These are phyloP conservation scores for Penicillium lagena DNA, from an alignment of 495 filamentous ascomycete genomes.

Conservation along the genomic window DNA sequence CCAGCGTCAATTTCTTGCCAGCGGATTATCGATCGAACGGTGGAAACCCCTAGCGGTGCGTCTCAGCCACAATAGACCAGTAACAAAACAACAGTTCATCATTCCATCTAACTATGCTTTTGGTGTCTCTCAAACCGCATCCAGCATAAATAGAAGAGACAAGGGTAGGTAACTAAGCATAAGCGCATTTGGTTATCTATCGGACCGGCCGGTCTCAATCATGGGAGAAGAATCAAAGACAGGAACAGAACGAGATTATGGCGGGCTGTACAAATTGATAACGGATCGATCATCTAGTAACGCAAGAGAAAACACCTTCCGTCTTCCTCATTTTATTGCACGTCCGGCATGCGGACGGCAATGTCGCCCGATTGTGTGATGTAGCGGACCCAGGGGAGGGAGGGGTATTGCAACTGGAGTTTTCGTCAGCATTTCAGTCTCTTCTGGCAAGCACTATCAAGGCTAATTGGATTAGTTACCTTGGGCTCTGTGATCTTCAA, in stretches of 20 bases:
- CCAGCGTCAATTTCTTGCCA: too few species aligned
- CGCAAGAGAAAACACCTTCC: neutral
- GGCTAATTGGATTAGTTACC: conserved; percentile 41
- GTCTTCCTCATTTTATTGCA: conserved; percentile 44
- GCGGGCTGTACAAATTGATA: neutral
- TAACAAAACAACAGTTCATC: neutral
- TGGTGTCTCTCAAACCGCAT: too few species aligned
- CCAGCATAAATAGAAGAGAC: neutral
- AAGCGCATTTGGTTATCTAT: conserved; percentile 24
- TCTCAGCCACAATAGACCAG: too few species aligned
- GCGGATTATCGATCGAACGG: too few species aligned
- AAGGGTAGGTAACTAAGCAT: neutral
- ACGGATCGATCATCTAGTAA: conserved; percentile 15
- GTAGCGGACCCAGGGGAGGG: conserved; percentile 97
- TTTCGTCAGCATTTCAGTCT: neutral
- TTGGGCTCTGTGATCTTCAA: conserved; percentile 99
- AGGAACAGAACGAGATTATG: neutral
- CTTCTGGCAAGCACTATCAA: too few species aligned
- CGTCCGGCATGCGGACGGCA: conserved; percentile 85
- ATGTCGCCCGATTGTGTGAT: conserved; percentile 97
- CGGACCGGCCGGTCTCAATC: conserved; percentile 26
- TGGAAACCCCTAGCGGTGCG: too few species aligned
- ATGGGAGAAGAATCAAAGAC: neutral
- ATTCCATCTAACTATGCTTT: neutral
- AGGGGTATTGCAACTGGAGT: conserved; percentile 84